These are phyloP conservation scores for Suhomyces xylopsoci DNA, from an alignment of 805 yeast species.

Conservation along the genomic window DNA sequence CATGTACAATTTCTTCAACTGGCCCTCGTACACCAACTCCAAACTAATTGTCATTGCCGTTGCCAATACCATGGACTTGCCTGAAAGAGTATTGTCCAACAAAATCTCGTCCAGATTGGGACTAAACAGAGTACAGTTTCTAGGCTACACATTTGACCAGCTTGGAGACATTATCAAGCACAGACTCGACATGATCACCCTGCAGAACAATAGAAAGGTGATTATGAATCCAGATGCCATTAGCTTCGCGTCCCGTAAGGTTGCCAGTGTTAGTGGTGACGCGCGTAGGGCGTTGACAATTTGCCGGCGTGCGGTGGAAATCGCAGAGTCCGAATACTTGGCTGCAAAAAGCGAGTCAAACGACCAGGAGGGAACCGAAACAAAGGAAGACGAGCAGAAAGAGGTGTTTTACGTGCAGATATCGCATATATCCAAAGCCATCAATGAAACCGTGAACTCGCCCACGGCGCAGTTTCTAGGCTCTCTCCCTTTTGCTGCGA, in stretches of 20 bases:
- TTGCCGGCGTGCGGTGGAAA: slow-evolving; percentile 83
- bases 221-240: slow-evolving; percentile 67
- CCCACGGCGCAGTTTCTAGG: slow-evolving; percentile 62
- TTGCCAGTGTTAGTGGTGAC: slow-evolving; percentile 96
- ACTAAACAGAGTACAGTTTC: slow-evolving; percentile 77
- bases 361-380: background rate
- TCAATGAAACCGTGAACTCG: slow-evolving; percentile 72
- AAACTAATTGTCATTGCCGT: slow-evolving; percentile 85
- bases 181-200: slow-evolving; percentile 51
- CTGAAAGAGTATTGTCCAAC: slow-evolving; percentile 82
- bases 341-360: slow-evolving; percentile 10
- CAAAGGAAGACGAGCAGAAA: slow-evolving; percentile 14
- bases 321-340: slow-evolving; percentile 67
- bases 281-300: slow-evolving; percentile 90
- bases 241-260: slow-evolving; percentile 88
- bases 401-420: slow-evolving; percentile 60
- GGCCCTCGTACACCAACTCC: slow-evolving; percentile 87
- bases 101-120: slow-evolving; percentile 92
- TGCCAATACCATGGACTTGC: slow-evolving; percentile 96
- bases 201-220: slow-evolving; percentile 39
- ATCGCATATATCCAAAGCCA: slow-evolving; percentile 73
- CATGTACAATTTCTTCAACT: slow-evolving; percentile 93
- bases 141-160: slow-evolving; percentile 83
- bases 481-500: slow-evolving; percentile 63
- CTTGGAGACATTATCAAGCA: slow-evolving; percentile 70